phyloP scores from a whole-genome alignment of 2,329 filamentous ascomycete species.

The Xylariales sp. region DNA sequence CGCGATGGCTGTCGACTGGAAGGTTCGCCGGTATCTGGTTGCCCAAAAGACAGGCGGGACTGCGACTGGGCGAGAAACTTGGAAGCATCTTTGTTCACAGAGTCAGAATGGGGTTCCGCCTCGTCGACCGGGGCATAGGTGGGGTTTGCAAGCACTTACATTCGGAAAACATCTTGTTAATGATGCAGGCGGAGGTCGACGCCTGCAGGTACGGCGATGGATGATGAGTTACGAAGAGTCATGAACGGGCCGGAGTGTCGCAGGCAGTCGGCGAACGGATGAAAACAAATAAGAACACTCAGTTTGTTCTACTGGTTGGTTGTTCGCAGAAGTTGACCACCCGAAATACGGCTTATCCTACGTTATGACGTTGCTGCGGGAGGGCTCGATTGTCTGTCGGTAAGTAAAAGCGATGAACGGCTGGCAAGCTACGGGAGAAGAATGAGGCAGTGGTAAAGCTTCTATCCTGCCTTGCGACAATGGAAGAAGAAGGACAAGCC shows the following conservation, averaged over 20 bases:
- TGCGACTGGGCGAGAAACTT: constrained; percentile 95
- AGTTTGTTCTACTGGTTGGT: too few species aligned
- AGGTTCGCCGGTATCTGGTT: constrained; percentile 39
- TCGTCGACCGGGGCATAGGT: too few species aligned
- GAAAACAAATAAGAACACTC: too few species aligned
- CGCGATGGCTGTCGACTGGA: constrained; percentile 14
- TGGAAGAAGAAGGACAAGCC: not conserved
- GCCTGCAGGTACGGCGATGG: constrained; percentile 17
- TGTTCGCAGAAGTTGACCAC: too few species aligned
- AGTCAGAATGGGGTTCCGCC: too few species aligned
- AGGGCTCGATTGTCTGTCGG: too few species aligned
- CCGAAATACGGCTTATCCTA: too few species aligned
- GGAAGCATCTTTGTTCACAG: constrained; percentile 74
- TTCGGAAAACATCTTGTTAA: constrained; percentile 71
- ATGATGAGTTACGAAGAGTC: not conserved
- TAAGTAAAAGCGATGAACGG: too few species aligned
- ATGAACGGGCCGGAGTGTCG: too few species aligned
- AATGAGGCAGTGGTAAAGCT: not conserved
- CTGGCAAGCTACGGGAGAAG: too few species aligned
- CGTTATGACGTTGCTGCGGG: too few species aligned
- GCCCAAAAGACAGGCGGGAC: constrained; percentile 75
- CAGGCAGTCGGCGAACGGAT: too few species aligned
- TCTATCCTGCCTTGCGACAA: not conserved
- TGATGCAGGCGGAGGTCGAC: constrained; percentile 23
- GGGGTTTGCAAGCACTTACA: constrained; percentile 59